phyloP scores from a whole-genome alignment of 371 early-diverging fungal species.

The Mucor racemosus region DNA sequence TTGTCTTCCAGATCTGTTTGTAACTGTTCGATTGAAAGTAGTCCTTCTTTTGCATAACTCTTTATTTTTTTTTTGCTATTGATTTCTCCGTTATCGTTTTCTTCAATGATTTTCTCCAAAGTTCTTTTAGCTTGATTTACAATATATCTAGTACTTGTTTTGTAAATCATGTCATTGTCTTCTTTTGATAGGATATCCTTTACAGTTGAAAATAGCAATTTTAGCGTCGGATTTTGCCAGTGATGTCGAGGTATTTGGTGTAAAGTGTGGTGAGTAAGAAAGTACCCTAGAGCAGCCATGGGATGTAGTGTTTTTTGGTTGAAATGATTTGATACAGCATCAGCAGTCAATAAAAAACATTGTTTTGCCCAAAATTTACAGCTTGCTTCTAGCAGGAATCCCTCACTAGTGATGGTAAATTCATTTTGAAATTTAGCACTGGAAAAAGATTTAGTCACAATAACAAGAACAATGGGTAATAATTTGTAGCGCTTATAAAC shows the following conservation, averaged over 20 bases:
- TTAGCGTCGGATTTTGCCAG: slow-evolving; percentile 10
- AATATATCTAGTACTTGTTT: neutral
- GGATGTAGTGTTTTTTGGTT: slow-evolving; percentile 9
- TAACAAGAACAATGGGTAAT: slow-evolving; percentile 20
- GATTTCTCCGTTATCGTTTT: too few species aligned
- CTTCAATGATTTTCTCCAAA: too few species aligned
- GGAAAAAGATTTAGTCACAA: slow-evolving; percentile 12
- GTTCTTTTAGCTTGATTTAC: too few species aligned
- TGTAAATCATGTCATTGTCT: slow-evolving; percentile 12
- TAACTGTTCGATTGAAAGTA: neutral
- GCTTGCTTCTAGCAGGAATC: slow-evolving; percentile 17
- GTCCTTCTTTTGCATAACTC: too few species aligned
- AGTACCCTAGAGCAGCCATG: slow-evolving; percentile 17
- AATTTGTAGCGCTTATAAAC: slow-evolving; percentile 10
- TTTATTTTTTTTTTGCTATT: too few species aligned
- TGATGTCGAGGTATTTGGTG: slow-evolving; percentile 18
- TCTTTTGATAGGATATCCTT: slow-evolving; percentile 19
- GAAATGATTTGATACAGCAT: slow-evolving; percentile 16
- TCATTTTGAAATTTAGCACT: slow-evolving; percentile 10
- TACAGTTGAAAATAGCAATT: slow-evolving; percentile 13
- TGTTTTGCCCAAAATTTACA: slow-evolving; percentile 22
- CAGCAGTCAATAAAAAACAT: slow-evolving; percentile 13
- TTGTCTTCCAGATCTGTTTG: neutral
- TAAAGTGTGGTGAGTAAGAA: slow-evolving; percentile 12
- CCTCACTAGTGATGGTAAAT: slow-evolving; percentile 4